Evolutionary conservation across 495 filamentous ascomycete genomes (phyloP), one percentile per base, ranked within the genome.

Genomic region (Aspergillus indologenus): DNA sequence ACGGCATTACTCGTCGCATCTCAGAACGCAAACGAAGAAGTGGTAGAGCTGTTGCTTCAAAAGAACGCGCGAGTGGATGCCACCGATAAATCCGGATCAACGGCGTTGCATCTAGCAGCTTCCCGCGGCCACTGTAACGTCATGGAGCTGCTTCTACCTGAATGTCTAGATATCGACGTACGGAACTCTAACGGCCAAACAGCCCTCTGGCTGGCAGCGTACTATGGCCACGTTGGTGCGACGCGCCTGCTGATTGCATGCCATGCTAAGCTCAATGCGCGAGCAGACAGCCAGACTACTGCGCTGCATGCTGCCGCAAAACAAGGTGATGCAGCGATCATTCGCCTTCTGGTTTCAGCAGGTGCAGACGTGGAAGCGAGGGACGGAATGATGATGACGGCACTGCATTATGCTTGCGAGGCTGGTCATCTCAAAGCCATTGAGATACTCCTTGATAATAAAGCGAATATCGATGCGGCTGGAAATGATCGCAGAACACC

Each of bases 1-100:
- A 81, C 71, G 34, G 73, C 78, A 7, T 71, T 80, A 11, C 65
- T 73, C 3, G 77, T 81, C 42, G 78, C 78, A 47, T 61, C 75
- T n/a, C 77, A 80, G 54, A 78, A 76, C 63, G 79, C 75, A 17
- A 75, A 76, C 50, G 71, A 72, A 14, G 71, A 69, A 24, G 65
- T 80, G 19, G 76, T 79, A 5, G 71, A 65, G 17, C 48, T 78
- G 11, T 59, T 81, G 17, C 68, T 81, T 17, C 65, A 68, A 20
- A 66, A 65, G 23, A 66, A 69, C 45, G 78, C 75, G n/a, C 60
- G 65, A 46, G 51, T 76, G 1, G 65, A 75, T 46, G 61, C 67
- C 0, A 52, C 58, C 3, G 78, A 79, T 60, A 61, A 56, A n/a
- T 66, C 60, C 8, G 68, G 69, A 5, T 73, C 67, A 45, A 79